Conservation (phyloP, 306 rosid genomes). For the Cajanus cajan region DNA sequence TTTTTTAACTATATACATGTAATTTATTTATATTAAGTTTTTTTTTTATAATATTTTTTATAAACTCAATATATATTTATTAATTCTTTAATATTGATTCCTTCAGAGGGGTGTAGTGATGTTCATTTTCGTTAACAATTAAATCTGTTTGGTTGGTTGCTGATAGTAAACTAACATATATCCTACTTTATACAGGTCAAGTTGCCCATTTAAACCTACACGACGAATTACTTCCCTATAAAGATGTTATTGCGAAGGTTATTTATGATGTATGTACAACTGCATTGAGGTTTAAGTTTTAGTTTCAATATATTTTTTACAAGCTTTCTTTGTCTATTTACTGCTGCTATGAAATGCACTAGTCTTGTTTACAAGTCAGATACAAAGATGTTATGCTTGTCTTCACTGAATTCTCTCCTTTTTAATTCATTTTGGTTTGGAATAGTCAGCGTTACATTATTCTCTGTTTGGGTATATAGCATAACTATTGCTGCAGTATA, state of each 20-base stretch:
- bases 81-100: neutral
- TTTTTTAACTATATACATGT: neutral
- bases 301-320: neutral
- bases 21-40: neutral
- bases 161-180: slow-evolving; percentile 37
- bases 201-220: slow-evolving; percentile 93
- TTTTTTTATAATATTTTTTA: neutral
- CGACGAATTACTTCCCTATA: slow-evolving; percentile 77
- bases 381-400: neutral
- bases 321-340: neutral
- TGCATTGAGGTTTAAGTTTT: slow-evolving; percentile 9
- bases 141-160: slow-evolving; percentile 20
- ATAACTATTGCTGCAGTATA: neutral
- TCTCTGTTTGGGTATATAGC: neutral
- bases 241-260: slow-evolving; percentile 91
- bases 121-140: slow-evolving; percentile 12
- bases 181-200: slow-evolving; percentile 69
- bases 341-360: slow-evolving; percentile 23
- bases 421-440: slow-evolving; percentile 7
- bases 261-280: slow-evolving; percentile 72
- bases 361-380: neutral
- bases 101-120: neutral
- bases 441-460: neutral
- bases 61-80: neutral
- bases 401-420: neutral